Percentiles rank a stretch among this genome's conserved stretches.
phyloP scores from a whole-genome alignment of 345 rosid genomes.

The Hibiscus tridactylites region DNA sequence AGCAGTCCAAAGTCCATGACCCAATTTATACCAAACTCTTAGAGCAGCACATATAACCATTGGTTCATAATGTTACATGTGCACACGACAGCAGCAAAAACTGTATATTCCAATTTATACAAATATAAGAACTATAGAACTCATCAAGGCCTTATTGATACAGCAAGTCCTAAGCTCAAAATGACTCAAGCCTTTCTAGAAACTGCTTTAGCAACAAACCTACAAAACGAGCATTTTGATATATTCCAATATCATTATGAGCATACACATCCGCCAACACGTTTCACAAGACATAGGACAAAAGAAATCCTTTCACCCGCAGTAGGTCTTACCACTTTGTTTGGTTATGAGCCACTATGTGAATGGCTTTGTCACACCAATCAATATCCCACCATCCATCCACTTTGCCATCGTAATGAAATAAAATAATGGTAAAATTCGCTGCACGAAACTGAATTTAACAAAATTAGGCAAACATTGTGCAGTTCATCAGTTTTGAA shows the following conservation, averaged over 20 bases:
- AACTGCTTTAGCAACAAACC: background rate
- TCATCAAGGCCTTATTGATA: background rate
- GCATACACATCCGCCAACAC: background rate
- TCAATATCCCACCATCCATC: slow-evolving; percentile 79
- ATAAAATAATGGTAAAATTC: slow-evolving; percentile 79
- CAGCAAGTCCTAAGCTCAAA: background rate
- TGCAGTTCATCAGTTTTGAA: background rate
- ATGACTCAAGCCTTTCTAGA: background rate
- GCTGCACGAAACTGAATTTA: slow-evolving; percentile 83
- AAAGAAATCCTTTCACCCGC: background rate
- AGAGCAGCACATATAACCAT: background rate
- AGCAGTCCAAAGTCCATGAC: slow-evolving; percentile 1
- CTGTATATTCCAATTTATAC: background rate
- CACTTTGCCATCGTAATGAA: slow-evolving; percentile 88
- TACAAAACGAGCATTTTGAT: background rate
- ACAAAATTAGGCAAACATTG: slow-evolving; percentile 29
- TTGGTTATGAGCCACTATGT: slow-evolving; percentile 87
- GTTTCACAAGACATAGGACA: background rate
- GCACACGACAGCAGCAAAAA: background rate
- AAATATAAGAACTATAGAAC: background rate
- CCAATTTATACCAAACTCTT: background rate
- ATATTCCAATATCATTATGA: background rate
- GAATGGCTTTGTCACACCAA: slow-evolving; percentile 74
- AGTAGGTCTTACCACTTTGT: slow-evolving; percentile 66
- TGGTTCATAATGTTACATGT: background rate